Percentiles rank a stretch among this genome's conserved stretches.
phyloP scores from a whole-genome alignment of 306 rosid species.

The Vicia faba region DNA sequence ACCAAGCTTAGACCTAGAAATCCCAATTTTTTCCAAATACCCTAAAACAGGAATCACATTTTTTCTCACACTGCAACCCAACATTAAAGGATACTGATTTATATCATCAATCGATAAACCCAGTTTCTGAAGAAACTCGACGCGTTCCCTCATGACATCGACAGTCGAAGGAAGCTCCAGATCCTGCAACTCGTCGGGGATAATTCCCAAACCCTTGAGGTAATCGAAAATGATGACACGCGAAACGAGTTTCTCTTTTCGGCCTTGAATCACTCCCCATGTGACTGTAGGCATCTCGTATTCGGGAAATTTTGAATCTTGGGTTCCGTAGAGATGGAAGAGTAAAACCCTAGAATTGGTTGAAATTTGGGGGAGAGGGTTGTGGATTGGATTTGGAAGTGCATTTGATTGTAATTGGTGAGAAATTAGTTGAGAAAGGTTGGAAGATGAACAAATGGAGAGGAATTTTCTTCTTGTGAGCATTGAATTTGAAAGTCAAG shows the following conservation, averaged over 20 bases:
- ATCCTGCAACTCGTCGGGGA: constrained; percentile 79
- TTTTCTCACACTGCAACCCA: constrained; percentile 84
- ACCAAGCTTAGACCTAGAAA: constrained; percentile 70
- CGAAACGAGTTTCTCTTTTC: constrained; percentile 90
- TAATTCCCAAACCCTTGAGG: constrained; percentile 73
- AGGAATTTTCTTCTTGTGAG: constrained; percentile 50
- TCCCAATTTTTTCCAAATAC: constrained; percentile 89
- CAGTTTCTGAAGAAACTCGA: constrained; percentile 77
- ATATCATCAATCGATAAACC: constrained; percentile 79
- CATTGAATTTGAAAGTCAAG: constrained; percentile 35
- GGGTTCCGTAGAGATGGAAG: constrained; percentile 37
- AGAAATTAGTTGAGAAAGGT: constrained; percentile 18
- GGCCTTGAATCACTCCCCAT: constrained; percentile 95
- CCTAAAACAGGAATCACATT: constrained; percentile 85
- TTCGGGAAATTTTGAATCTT: constrained; percentile 72
- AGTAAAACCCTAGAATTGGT: constrained; percentile 54
- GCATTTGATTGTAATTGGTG: constrained; percentile 28
- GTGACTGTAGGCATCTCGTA: constrained; percentile 94
- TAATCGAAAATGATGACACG: constrained; percentile 80
- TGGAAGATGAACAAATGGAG: constrained; percentile 29
- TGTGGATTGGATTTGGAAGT: constrained; percentile 35
- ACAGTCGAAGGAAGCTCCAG: constrained; percentile 87
- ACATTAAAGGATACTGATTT: constrained; percentile 74
- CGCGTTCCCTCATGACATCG: constrained; percentile 83
- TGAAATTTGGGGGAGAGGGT: constrained; percentile 31